A percentile compares a stretch with the other conserved stretches of the same genome.
Evolutionary conservation across 768 basidiomycete species (phyloP).

Genomic region (Tylopilus plumbeoviolaceoides): DNA sequence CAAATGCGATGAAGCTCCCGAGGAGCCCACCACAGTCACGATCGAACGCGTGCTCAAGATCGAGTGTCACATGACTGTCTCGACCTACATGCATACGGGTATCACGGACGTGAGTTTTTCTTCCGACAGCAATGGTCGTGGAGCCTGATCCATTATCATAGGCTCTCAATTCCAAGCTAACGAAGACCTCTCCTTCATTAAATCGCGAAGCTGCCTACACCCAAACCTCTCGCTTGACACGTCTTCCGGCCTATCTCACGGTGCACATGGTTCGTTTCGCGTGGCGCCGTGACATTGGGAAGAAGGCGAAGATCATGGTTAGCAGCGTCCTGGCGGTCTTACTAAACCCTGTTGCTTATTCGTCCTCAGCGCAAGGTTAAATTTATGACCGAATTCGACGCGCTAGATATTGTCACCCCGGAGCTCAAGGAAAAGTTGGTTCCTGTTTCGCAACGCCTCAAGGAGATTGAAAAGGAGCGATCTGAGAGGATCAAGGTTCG

Average conservation of each 20-base stretch:
- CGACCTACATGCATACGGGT: constrained; percentile 83
- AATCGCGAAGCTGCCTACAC: constrained; percentile 79
- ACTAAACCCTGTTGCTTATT: background rate
- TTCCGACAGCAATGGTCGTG: constrained; percentile 1
- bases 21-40: constrained; percentile 63
- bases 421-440: constrained; percentile 69
- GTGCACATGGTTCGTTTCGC: constrained; percentile 97
- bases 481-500: constrained; percentile 78
- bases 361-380: constrained; percentile 75
- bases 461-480: constrained; percentile 81
- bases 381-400: constrained; percentile 87
- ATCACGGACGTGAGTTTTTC: constrained; percentile 63
- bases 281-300: constrained; percentile 86
- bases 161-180: constrained; percentile 83
- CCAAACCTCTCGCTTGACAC: constrained; percentile 74
- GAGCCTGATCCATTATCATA: constrained; percentile 30
- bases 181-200: constrained; percentile 78
- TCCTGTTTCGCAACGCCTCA: constrained; percentile 67
- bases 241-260: constrained; percentile 80
- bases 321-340: constrained; percentile 4
- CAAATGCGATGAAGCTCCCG: constrained; percentile 76
- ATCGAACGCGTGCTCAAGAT: constrained; percentile 81
- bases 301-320: constrained; percentile 98
- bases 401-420: constrained; percentile 74
- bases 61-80: constrained; percentile 84